Evolutionary conservation across 768 basidiomycete genomes (phyloP).

Genomic region (Lactarius akahatsu): DNA sequence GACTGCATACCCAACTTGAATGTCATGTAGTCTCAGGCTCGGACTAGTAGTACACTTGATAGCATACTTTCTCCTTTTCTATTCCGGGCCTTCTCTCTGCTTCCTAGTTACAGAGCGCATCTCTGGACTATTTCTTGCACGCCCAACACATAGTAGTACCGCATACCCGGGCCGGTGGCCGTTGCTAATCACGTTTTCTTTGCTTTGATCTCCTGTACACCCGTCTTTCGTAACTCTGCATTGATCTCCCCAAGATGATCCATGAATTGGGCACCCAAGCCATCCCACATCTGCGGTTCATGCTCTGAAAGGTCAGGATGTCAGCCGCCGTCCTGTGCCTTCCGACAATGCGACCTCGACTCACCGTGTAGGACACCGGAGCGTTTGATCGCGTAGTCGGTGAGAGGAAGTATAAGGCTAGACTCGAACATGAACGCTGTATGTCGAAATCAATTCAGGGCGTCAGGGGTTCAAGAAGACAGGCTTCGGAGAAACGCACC

Average conservation of each 20-base stretch:
- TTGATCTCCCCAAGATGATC: background rate
- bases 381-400: slow-evolving; percentile 61
- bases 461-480: slow-evolving; percentile 3
- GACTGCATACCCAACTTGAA: too few species aligned
- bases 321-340: background rate
- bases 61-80: background rate
- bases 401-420: slow-evolving; percentile 60
- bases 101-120: background rate
- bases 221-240: background rate
- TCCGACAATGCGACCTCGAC: background rate
- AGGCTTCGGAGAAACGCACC: slow-evolving; percentile 37
- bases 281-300: background rate
- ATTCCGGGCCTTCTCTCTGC: background rate
- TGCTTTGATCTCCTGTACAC: background rate
- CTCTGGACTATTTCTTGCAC: background rate
- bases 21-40: too few species aligned
- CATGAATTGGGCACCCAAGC: background rate
- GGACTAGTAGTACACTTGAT: too few species aligned
- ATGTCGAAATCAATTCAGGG: background rate
- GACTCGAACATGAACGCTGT: slow-evolving; percentile 65
- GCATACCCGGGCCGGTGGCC: background rate
- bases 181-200: background rate
- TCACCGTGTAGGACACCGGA: slow-evolving; percentile 53
- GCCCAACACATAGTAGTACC: too few species aligned
- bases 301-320: background rate